Evolutionary conservation across 371 early-diverging fungal genomes (phyloP).

Genomic region (Dipsacomyces acuminosporus): DNA sequence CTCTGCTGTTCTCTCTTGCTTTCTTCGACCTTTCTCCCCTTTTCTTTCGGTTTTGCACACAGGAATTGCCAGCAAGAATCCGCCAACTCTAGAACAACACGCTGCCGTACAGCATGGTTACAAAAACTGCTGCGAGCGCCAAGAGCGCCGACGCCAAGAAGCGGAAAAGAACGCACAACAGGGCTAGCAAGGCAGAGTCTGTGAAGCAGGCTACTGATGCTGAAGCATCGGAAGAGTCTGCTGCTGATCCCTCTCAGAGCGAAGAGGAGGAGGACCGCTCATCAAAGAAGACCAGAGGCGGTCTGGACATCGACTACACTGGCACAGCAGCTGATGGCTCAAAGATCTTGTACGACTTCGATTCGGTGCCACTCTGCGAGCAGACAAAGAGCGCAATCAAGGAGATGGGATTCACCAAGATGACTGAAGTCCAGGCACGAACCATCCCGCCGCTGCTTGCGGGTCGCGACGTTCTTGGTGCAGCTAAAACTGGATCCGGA

Average conservation of each 20-base stretch:
- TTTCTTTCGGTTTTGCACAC: too few species aligned
- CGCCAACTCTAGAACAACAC: too few species aligned
- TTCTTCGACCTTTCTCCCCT: too few species aligned
- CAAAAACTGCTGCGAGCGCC: too few species aligned
- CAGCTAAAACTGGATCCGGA: slow-evolving; percentile 98
- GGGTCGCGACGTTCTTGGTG: slow-evolving; percentile 97
- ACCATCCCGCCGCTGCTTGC: slow-evolving; percentile 92
- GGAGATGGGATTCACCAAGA: slow-evolving; percentile 89
- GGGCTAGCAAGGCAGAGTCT: too few species aligned
- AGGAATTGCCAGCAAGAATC: too few species aligned
- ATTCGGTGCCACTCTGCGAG: slow-evolving; percentile 59
- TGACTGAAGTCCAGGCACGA: slow-evolving; percentile 98
- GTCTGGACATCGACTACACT: background rate
- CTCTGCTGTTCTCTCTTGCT: too few species aligned
- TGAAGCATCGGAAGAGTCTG: background rate
- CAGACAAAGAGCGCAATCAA: slow-evolving; percentile 76
- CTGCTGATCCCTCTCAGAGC: background rate
- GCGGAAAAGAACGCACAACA: too few species aligned
- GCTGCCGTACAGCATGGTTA: too few species aligned
- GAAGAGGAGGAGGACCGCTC: background rate
- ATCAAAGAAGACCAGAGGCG: background rate
- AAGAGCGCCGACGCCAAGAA: too few species aligned
- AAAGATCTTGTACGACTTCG: slow-evolving; percentile 50
- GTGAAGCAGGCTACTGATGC: too few species aligned
- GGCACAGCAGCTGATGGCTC: background rate